These are phyloP conservation scores for Austroboletus novae-zelandiae DNA, from an alignment of 1,284 basidiomycete species.

Conservation along the genomic window DNA sequence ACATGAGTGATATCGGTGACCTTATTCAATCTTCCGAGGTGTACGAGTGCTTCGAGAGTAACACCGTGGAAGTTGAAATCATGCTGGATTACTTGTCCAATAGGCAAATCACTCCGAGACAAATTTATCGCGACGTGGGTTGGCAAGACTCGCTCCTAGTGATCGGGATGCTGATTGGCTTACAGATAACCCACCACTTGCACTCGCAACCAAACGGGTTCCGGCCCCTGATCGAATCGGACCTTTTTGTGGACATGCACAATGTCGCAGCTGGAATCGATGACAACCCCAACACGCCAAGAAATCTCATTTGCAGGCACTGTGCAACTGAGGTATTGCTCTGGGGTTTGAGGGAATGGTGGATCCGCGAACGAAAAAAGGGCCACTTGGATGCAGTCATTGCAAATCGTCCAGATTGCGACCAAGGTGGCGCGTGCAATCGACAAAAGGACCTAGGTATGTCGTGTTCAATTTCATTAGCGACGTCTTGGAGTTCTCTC, in stretches of 20 bases:
- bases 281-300: conserved; percentile 52
- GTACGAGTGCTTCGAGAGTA: conserved; percentile 74
- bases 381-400: conserved; percentile 56
- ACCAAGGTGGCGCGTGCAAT: conserved; percentile 52
- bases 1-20: conserved; percentile 61
- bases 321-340: conserved; percentile 72
- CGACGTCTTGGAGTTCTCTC: not conserved
- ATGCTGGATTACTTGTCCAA: conserved; percentile 72
- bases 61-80: conserved; percentile 73
- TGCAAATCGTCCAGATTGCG: conserved; percentile 59
- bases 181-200: conserved; percentile 60
- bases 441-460: conserved; percentile 63
- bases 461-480: conserved; percentile 22
- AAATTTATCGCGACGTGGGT: conserved; percentile 71
- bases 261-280: conserved; percentile 51
- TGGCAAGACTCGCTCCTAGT: conserved; percentile 2
- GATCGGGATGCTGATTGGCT: conserved; percentile 7
- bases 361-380: conserved; percentile 70
- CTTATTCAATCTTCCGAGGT: conserved; percentile 69
- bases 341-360: conserved; percentile 75
- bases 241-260: conserved; percentile 67
- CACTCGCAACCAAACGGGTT: conserved; percentile 61
- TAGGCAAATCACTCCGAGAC: conserved; percentile 56
- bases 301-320: conserved; percentile 58
- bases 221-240: conserved; percentile 60